phyloP scores from a whole-genome alignment of 2,329 filamentous ascomycete species.

The Colletotrichum sansevieriae region DNA sequence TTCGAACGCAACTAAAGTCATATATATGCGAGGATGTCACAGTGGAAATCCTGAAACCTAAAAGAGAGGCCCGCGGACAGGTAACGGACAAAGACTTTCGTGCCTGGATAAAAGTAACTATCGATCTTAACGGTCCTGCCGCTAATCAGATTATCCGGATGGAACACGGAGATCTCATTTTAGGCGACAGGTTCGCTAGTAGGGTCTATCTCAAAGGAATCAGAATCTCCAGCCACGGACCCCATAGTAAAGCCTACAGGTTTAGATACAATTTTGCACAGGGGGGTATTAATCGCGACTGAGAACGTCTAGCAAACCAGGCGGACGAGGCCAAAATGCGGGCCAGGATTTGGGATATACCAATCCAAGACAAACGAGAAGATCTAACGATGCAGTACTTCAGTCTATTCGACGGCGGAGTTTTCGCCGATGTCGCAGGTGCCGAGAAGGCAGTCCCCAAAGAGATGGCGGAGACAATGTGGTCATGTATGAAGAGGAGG shows the following conservation, averaged over 20 bases:
- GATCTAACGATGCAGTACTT: not conserved
- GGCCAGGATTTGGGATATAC: not conserved
- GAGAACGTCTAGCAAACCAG: not conserved
- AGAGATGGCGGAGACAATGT: not conserved
- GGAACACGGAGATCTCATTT: not conserved
- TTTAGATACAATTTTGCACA: not conserved
- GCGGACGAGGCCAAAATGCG: not conserved
- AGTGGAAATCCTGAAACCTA: not conserved
- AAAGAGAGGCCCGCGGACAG: fast-evolving
- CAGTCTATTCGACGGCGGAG: not conserved
- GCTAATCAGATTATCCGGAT: not conserved
- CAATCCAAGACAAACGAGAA: too few species aligned
- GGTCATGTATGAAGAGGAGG: not conserved
- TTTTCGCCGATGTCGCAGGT: not conserved
- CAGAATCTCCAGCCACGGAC: not conserved
- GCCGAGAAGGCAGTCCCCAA: not conserved
- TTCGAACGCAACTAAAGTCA: fast-evolving
- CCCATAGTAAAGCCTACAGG: fast-evolving
- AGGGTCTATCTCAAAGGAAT: not conserved
- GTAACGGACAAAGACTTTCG: not conserved
- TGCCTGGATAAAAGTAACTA: not conserved
- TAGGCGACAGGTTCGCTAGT: not conserved
- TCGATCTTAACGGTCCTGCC: not conserved
- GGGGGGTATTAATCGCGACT: not conserved
- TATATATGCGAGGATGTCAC: not conserved